phyloP scores from a whole-genome alignment of 2,329 filamentous ascomycete species.

The Beauveria bassiana region DNA sequence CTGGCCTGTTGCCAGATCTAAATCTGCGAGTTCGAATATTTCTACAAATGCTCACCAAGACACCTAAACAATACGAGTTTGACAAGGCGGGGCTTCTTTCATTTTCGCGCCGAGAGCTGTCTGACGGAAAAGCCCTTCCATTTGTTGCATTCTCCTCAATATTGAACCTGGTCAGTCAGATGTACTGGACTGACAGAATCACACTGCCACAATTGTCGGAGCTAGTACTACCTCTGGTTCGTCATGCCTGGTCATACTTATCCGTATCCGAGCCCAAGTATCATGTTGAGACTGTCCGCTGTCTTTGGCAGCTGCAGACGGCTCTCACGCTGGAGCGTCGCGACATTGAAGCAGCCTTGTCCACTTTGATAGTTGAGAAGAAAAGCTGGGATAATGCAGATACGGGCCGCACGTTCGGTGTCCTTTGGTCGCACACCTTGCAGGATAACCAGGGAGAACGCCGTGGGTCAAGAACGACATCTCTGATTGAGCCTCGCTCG shows the following conservation, averaged over 20 bases:
- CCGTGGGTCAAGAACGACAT: conserved; percentile 34
- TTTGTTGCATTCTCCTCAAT: conserved; percentile 53
- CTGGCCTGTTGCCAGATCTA: conserved; percentile 37
- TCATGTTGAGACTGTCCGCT: conserved; percentile 85
- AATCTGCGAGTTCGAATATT: conserved; percentile 53
- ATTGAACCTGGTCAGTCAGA: conserved; percentile 48
- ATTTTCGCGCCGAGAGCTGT: conserved; percentile 43
- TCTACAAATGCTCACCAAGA: conserved; percentile 48
- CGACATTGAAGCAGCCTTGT: conserved; percentile 73
- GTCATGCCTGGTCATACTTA: conserved; percentile 70
- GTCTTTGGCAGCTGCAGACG: conserved; percentile 77
- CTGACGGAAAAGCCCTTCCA: conserved; percentile 28
- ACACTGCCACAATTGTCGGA: conserved; percentile 44
- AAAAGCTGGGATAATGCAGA: conserved; percentile 42
- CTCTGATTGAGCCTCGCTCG: conserved; percentile 14
- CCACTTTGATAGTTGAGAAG: conserved; percentile 56
- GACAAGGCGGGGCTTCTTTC: conserved; percentile 41
- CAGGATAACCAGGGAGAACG: conserved; percentile 51
- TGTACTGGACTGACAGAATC: conserved; percentile 48
- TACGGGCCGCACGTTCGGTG: conserved; percentile 59
- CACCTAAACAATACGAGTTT: conserved; percentile 32
- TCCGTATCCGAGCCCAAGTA: conserved; percentile 82
- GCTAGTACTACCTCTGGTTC: conserved; percentile 61
- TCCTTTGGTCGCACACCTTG: conserved; percentile 75
- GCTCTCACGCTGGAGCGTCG: conserved; percentile 59